Conservation (phyloP, 108 stramenopile genomes). For the Pinguiococcus pyrenoidosus region DNA sequence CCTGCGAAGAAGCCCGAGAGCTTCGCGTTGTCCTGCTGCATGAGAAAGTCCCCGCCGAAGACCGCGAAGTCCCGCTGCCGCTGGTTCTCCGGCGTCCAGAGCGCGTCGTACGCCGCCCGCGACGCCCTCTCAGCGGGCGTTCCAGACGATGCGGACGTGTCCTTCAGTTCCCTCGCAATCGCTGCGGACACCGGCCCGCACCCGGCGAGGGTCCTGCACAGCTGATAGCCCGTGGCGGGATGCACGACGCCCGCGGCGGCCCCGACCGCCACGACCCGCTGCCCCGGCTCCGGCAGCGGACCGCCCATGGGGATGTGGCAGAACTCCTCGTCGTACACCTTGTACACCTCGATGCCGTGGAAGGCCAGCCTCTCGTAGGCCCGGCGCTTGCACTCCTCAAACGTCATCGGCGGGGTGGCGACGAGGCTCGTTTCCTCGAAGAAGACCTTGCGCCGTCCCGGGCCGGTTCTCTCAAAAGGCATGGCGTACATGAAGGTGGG, state of each 20-base stretch:
- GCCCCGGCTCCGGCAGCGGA: conserved; percentile 57
- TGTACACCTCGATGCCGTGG: conserved; percentile 61
- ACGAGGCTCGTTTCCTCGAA: conserved; percentile 45
- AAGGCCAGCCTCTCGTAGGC: conserved; percentile 55
- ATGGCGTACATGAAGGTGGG: conserved; percentile 94
- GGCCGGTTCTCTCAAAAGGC: conserved; percentile 55
- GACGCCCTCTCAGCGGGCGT: conserved; percentile 37
- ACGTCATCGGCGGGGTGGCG: conserved; percentile 65
- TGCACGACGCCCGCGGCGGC: conserved; percentile 82
- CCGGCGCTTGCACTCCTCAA: conserved; percentile 83
- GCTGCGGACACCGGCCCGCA: conserved; percentile 49
- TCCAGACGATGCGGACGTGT: neutral
- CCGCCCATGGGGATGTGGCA: conserved; percentile 94
- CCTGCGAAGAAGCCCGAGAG: conserved; percentile 89
- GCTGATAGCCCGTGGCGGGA: conserved; percentile 79
- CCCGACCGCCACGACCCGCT: conserved; percentile 68
- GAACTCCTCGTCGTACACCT: conserved; percentile 78
- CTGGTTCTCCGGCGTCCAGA: conserved; percentile 71
- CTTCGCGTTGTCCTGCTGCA: conserved; percentile 61
- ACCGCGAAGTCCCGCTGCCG: conserved; percentile 81
- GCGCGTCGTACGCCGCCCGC: conserved; percentile 61
- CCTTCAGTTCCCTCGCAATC: conserved; percentile 17
- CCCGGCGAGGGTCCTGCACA: conserved; percentile 58
- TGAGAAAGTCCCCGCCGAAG: conserved; percentile 88
- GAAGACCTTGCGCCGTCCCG: conserved; percentile 9